phyloP scores from a whole-genome alignment of 2,329 filamentous ascomycete species.

The Penicillium brevicompactum region DNA sequence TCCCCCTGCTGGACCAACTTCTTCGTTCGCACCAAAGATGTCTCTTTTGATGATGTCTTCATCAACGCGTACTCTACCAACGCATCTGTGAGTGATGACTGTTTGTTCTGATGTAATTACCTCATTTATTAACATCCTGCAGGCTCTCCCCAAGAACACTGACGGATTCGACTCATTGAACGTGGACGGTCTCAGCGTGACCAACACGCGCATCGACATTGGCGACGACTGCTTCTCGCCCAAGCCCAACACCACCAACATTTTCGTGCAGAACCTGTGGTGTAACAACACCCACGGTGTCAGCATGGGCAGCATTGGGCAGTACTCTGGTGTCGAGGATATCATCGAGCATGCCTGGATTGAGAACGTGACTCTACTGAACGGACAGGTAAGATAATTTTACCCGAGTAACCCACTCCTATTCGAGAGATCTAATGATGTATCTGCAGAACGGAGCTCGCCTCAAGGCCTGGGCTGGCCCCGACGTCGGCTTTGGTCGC shows the following conservation, averaged over 20 bases:
- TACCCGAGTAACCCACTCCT: accelerated
- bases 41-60: constrained; percentile 57
- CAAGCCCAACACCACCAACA: constrained; percentile 61
- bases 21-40: constrained; percentile 58
- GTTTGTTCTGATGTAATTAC: neutral
- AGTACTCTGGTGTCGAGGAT: constrained; percentile 58
- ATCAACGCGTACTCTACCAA: constrained; percentile 59
- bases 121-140: constrained; percentile 12
- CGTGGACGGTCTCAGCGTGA: constrained; percentile 56
- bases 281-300: constrained; percentile 63
- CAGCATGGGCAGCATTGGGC: constrained; percentile 61
- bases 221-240: constrained; percentile 65
- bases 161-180: constrained; percentile 66
- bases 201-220: constrained; percentile 55
- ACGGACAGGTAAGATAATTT: constrained; percentile 42
- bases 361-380: constrained; percentile 61
- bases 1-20: constrained; percentile 68
- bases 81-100: constrained; percentile 30
- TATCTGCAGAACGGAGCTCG: constrained; percentile 55
- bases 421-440: constrained; percentile 26
- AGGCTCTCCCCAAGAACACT: constrained; percentile 59
- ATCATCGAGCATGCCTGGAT: constrained; percentile 61
- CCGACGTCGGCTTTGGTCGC: constrained; percentile 60
- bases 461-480: constrained; percentile 64
- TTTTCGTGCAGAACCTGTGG: constrained; percentile 62